Conservation (phyloP, 2,329 filamentous ascomycete species). For the Dothideomycetes sp. region DNA sequence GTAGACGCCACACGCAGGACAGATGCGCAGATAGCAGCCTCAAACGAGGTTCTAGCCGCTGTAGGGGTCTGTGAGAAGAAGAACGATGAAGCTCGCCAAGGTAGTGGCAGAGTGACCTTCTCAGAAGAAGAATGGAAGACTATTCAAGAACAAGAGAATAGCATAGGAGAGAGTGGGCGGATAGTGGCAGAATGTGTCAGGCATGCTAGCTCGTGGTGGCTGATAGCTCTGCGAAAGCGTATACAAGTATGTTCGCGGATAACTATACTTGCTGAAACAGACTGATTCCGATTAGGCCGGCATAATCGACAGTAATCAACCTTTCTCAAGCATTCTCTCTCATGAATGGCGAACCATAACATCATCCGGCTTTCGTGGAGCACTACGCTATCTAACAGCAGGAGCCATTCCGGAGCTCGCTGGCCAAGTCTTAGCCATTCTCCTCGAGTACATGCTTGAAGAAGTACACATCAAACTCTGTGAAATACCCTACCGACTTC, state of each 20-base stretch:
- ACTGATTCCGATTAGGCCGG: conserved; percentile 1
- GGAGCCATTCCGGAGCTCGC: conserved; percentile 4
- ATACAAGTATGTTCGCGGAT: conserved; percentile 7
- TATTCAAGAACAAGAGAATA: conserved; percentile 9
- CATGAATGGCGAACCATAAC: conserved; percentile 1
- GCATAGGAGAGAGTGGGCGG: conserved; percentile 7
- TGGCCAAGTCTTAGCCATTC: conserved; percentile 1
- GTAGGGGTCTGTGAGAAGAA: conserved; percentile 36
- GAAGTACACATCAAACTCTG: neutral
- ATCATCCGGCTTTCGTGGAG: neutral
- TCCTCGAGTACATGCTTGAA: conserved; percentile 2
- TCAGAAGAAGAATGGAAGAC: conserved; percentile 4
- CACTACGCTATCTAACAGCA: neutral
- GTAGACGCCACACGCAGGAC: conserved; percentile 27
- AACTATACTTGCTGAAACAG: no score
- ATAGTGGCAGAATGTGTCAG: conserved; percentile 5
- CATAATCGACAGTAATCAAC: conserved; percentile 1
- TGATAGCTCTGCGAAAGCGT: conserved; percentile 6
- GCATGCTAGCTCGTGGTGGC: conserved; percentile 8
- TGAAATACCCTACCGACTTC: neutral
- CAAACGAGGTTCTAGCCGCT: conserved; percentile 36
- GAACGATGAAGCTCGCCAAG: conserved; percentile 4
- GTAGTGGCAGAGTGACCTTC: neutral
- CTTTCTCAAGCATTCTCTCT: neutral
- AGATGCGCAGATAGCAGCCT: conserved; percentile 29